Conservation (phyloP, 805 yeast genomes). For the Candida montana region DNA sequence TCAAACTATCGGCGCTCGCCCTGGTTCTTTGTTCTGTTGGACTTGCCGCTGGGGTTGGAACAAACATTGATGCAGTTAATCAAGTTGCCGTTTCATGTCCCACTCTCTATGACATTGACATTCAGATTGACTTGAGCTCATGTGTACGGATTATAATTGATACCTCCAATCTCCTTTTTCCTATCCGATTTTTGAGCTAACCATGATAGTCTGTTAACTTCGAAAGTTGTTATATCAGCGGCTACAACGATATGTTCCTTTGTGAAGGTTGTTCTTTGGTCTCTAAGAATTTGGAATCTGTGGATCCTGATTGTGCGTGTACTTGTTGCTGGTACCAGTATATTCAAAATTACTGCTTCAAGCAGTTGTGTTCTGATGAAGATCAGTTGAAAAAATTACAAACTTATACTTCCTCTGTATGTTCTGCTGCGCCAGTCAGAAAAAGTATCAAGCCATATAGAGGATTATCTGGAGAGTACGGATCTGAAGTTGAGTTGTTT, state of each 20-base stretch:
- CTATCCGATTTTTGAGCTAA: neutral
- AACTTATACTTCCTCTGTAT: conserved; percentile 9
- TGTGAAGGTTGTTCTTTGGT: conserved; percentile 25
- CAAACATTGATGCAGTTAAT: neutral
- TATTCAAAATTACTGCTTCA: conserved; percentile 21
- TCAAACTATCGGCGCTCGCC: too few species aligned
- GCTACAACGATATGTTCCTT: conserved; percentile 18
- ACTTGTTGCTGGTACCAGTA: conserved; percentile 24
- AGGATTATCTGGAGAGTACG: neutral
- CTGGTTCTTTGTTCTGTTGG: neutral
- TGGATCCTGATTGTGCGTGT: conserved; percentile 21
- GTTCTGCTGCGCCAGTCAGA: conserved; percentile 15
- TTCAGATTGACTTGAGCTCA: conserved; percentile 10
- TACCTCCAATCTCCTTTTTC: neutral
- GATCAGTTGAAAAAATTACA: conserved; percentile 13
- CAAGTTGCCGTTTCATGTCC: conserved; percentile 5
- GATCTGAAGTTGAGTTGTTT: conserved; percentile 11
- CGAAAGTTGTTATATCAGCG: conserved; percentile 17
- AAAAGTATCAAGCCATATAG: conserved; percentile 13
- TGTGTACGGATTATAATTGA: conserved; percentile 11
- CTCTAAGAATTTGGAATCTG: neutral
- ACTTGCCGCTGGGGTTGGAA: conserved; percentile 1
- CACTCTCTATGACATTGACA: conserved; percentile 1
- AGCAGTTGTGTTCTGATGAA: conserved; percentile 16
- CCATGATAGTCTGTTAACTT: conserved; percentile 17